These are phyloP conservation scores for Colletotrichum sp. DNA, from an alignment of 2,329 filamentous ascomycete species.

Conservation along the genomic window DNA sequence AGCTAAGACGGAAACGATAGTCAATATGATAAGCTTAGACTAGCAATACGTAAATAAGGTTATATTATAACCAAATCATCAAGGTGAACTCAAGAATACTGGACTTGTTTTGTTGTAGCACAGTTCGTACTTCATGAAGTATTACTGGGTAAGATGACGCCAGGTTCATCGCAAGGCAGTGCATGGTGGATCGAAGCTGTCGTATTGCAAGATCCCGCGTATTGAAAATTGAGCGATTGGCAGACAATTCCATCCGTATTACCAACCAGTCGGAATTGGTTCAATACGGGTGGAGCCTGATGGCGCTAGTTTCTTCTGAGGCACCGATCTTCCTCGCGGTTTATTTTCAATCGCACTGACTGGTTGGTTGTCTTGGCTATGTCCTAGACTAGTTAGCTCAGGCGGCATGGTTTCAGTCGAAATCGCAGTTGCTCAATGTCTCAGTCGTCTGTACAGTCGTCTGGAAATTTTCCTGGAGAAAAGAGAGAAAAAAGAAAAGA, in stretches of 20 bases:
- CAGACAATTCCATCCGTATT: neutral
- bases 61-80: neutral
- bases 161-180: neutral
- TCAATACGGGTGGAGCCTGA: neutral
- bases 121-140: neutral
- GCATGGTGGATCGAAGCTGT: neutral
- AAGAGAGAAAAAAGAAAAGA: too few relatives aligned
- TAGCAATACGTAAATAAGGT: neutral
- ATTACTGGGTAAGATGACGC: neutral
- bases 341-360: neutral
- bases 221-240: neutral
- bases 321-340: neutral
- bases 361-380: accelerated
- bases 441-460: neutral
- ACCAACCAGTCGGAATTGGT: neutral
- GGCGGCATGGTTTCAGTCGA: neutral
- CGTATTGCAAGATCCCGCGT: neutral
- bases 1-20: neutral
- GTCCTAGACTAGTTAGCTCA: neutral
- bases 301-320: neutral
- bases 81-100: neutral
- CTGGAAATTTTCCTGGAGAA: accelerated
- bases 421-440: neutral
- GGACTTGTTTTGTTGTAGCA: neutral
- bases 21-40: too few relatives aligned